These are phyloP conservation scores for Tetrahymena borealis DNA, from an alignment of 73 alveolate genomes.

Conservation along the genomic window DNA sequence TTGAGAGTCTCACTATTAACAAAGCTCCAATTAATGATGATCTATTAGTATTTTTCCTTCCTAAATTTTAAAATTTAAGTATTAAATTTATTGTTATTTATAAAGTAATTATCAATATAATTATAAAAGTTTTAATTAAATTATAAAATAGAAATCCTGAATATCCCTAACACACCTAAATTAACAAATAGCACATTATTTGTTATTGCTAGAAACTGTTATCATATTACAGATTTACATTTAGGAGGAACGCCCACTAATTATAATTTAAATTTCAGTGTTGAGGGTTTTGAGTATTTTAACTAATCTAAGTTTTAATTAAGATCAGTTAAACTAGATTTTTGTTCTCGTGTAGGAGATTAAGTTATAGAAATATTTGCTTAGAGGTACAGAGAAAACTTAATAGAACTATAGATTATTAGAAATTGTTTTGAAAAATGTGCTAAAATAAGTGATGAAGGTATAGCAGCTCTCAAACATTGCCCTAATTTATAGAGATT, in stretches of 20 bases:
- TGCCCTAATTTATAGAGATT: not conserved
- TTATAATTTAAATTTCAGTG: not conserved
- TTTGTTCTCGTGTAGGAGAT: slow-evolving; percentile 26
- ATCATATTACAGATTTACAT: not conserved
- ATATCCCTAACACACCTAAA: slow-evolving; percentile 20
- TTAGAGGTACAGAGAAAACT: not conserved
- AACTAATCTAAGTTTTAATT: not conserved
- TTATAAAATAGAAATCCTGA: not conserved
- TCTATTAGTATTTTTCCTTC: not conserved
- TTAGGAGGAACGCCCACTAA: slow-evolving; percentile 21
- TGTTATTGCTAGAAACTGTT: slow-evolving; percentile 14
- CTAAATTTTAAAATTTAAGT: slow-evolving; percentile 2
- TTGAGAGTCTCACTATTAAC: not conserved
- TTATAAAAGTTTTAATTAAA: not conserved
- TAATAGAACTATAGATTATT: not conserved
- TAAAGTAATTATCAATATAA: not conserved
- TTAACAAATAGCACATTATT: slow-evolving; percentile 14
- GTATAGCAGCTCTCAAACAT: not conserved
- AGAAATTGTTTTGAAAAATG: slow-evolving; percentile 34
- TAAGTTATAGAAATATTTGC: slow-evolving; percentile 11
- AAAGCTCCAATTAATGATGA: not conserved
- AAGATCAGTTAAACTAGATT: slow-evolving; percentile 3
- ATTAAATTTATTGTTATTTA: not conserved
- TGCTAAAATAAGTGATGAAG: slow-evolving; percentile 37
- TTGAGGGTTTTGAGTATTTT: slow-evolving; percentile 7